Base-by-base conservation (phyloP, 495 filamentous ascomycete species). In the Paragyromitra xinjiangensis region DNA sequence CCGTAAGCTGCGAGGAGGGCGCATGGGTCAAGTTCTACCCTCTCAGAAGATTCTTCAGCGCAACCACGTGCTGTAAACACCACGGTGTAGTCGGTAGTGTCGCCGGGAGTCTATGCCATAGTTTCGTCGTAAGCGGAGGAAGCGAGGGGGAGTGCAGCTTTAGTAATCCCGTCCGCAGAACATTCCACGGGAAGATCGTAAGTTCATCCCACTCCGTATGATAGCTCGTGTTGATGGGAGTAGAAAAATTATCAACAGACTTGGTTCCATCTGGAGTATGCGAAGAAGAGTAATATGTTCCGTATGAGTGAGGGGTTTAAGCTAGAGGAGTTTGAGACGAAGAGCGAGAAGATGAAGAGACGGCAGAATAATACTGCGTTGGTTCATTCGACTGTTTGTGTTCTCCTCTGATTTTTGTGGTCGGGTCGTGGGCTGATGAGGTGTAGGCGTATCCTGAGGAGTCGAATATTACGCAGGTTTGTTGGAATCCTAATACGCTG, bases 401-500 rank as follows among this genome's bases (percentile, higher is more conserved):
- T 6, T 22, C 14, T 8, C 14, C 19, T 12, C 6, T 59, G 5
- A 3, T 9, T 8, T 1, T 19, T n/a, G n/a, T 26, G 6, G 4
- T 6, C 6, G 6, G 39, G n/a, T 19, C 6, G 12, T 64, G 39
- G 29, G 29, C 29, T 78, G 5, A 73, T 80, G 81, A 83, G 44
- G 81, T 84, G 5, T 89, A 90, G 0, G 86, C 91, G 5, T 87
- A 85, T 76, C 91, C 92, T 61, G 88, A 90, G 81, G 83, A 85
- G 56, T 87, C 86, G 2, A 87, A 87, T 55, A 84, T 92, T 53
- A 87, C 87, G 34, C 79, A 83, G 16, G 80, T 91, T 19, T 85
- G 85, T n/a, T 93, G 91, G 91, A 92, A 92, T 81, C 87, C 88
- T 39, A 92, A 92, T 83, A 78, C 87, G 59, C 69, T 78, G 3